Base-by-base conservation (phyloP, 192 early-diverging fungal species). In the Coemansia umbellata region DNA sequence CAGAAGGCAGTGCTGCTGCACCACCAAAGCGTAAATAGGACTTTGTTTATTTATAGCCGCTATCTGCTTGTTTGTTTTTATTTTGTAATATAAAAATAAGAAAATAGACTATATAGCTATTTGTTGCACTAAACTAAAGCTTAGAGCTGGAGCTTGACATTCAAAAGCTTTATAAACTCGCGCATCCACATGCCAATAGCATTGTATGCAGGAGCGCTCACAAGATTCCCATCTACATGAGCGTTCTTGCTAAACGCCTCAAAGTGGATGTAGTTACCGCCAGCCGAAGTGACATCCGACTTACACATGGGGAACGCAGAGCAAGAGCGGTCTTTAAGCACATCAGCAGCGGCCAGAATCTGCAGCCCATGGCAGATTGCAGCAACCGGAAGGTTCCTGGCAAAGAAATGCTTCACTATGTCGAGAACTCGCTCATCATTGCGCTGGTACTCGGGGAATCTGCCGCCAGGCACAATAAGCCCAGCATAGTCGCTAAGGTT, bases 401-500 rank as follows among this genome's bases (percentile, higher is more conserved):
- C 55, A 60, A 82, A 80, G 49, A 82, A 82, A 40, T 69, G 31
- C 27, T 53, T 64, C 42, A 73, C 66, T 11, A 78, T 24, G n/a
- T 61, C 65, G n/a, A 83, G 63, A 13, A 83, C 78, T 3, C 60
- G 51, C 14, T 65, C 53, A 55, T 83, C 60, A 18, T 80, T 55
- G 44, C 81, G 72, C 58, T 74, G 62, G 60, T 80, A 82, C 69
- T 82, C 77, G 50, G 79, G 81, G 45, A 65, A 73, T 9, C 78
- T 61, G 42, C 79, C 81, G 18, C 81, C 78, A 31, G 79, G 79
- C n/a, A 80, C 56, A 13, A 73, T 43, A 4, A 82, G 69, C 2
- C 81, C 81, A n/a, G 64, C 80, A 35, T 82, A 82, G 17, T 79
- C 70, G 18, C 19, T 51, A 15, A 71, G 35, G 23, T 66, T 57